Base-by-base conservation (phyloP, 805 yeast species). In the Lachancea thermotolerans region DNA sequence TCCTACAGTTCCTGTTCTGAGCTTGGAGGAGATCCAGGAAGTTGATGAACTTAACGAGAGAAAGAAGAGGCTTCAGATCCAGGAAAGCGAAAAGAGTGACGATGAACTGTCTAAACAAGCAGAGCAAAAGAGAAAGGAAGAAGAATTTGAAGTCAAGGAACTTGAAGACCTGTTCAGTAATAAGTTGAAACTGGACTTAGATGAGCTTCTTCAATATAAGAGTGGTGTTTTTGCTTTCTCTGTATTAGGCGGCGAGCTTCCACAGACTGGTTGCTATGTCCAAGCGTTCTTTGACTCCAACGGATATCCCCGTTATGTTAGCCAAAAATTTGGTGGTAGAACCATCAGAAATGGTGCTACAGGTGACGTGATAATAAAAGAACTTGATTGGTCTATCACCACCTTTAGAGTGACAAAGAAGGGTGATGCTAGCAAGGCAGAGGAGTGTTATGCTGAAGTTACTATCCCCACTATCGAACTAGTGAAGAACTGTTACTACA, bases 151-250 rank as follows among this genome's bases (percentile, higher is more conserved):
- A 48, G 55, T 58, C 11, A 54, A 54, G 18, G 72, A 68, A 17
- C 58, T 63, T 31, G 72, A 69, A 34, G 73, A 67, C 21, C 57
- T 65, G 42, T 68, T 68, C 40, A 59, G 68, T 12, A 55, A 57
- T 30, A 78, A 72, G 57, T 57, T 74, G 53, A 77, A 74, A 42
- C 67, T 89, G 50, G 66, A 81, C 1, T 66, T 85, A 39, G 74
- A 74, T 14, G 76, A 86, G 51, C 71, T 86, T 46, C 49, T 75
- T 15, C 70, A 74, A 25, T 74, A 77, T 59, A 74, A 77, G 47
- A 72, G 87, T 18, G 99, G 99, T 70, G 81, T 89, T 15, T 70
- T 90, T 41, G 84, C 83, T 1, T 76, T 73, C 54, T 79, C 85
- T 40, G 61, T 93, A 33, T 55, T 79, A 21, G 81, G 78, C 34